Evolutionary conservation across 176 grass and related monocot genomes (phyloP).

Genomic region (Avena atlantica): DNA sequence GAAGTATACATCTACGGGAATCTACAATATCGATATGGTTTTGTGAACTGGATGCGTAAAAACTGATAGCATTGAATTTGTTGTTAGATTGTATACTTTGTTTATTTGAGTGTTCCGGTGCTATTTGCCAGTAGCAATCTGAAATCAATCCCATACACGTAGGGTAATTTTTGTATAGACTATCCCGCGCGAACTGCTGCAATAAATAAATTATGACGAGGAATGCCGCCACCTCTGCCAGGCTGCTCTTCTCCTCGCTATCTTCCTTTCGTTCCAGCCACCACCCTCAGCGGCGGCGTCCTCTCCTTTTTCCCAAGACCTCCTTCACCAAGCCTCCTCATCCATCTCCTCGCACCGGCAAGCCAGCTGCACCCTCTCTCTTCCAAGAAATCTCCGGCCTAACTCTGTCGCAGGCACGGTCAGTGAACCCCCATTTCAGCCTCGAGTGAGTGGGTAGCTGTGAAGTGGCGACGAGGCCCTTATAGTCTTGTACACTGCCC

Average conservation of each 20-base stretch:
- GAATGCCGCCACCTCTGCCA: constrained; percentile 22
- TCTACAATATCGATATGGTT: no score
- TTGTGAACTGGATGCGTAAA: no score
- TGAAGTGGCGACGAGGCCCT: background rate
- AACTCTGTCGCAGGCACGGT: background rate
- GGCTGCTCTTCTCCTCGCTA: constrained; percentile 15
- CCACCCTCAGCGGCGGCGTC: background rate
- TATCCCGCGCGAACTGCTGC: no score
- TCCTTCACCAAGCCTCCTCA: constrained; percentile 20
- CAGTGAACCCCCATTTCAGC: constrained; percentile 4
- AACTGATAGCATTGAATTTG: no score
- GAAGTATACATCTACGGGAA: no score
- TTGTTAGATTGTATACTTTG: no score
- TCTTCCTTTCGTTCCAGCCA: background rate
- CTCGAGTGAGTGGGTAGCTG: background rate
- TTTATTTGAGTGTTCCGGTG: no score
- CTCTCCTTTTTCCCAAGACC: constrained; percentile 8
- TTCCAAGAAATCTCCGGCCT: constrained; percentile 52
- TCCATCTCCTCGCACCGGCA: background rate
- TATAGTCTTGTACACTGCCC: background rate
- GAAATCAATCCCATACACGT: no score
- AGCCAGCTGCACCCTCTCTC: background rate
- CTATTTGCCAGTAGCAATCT: no score
- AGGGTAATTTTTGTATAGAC: no score
- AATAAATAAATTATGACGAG: constrained; percentile 29